Conservation (phyloP, 2,329 filamentous ascomycete genomes). For the Emmonsiellopsis sp. region DNA sequence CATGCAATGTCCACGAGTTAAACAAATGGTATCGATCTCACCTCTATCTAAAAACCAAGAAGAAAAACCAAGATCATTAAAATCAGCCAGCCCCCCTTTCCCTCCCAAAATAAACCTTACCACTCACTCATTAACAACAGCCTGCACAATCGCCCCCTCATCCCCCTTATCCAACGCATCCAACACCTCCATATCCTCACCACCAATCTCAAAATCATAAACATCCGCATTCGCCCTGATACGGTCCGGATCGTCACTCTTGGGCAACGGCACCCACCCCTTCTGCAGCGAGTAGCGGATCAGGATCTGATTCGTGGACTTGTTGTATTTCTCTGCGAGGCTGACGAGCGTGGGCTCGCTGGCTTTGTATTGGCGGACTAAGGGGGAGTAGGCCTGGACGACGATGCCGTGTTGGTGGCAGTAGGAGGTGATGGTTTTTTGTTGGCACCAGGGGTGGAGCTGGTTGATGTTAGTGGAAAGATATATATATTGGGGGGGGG, state of each 20-base stretch:
- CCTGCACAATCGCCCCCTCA: slow-evolving; percentile 40
- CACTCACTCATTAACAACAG: slow-evolving; percentile 31
- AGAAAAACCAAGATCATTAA: not conserved
- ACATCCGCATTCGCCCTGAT: slow-evolving; percentile 59
- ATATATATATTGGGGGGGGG: not conserved
- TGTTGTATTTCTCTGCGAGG: slow-evolving; percentile 63
- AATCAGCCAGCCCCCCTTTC: not conserved
- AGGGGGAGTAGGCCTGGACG: slow-evolving; percentile 45
- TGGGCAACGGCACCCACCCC: slow-evolving; percentile 62
- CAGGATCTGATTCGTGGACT: slow-evolving; percentile 67
- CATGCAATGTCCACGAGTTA: too few species aligned
- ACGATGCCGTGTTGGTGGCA: slow-evolving; percentile 44
- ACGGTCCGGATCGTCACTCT: slow-evolving; percentile 59
- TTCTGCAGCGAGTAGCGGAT: slow-evolving; percentile 77
- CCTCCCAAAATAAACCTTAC: slow-evolving; percentile 3
- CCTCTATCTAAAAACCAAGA: not conserved
- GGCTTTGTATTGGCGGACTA: slow-evolving; percentile 61
- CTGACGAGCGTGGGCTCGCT: slow-evolving; percentile 57
- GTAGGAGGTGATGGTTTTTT: slow-evolving; percentile 50
- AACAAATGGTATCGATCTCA: not conserved
- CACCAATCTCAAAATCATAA: slow-evolving; percentile 50
- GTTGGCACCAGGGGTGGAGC: slow-evolving; percentile 66
- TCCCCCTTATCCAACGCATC: slow-evolving; percentile 44
- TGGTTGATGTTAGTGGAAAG: slow-evolving; percentile 21
- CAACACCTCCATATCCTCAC: slow-evolving; percentile 49